Evolutionary conservation across 345 rosid genomes (phyloP).

Genomic region (Syzygium jambos): DNA sequence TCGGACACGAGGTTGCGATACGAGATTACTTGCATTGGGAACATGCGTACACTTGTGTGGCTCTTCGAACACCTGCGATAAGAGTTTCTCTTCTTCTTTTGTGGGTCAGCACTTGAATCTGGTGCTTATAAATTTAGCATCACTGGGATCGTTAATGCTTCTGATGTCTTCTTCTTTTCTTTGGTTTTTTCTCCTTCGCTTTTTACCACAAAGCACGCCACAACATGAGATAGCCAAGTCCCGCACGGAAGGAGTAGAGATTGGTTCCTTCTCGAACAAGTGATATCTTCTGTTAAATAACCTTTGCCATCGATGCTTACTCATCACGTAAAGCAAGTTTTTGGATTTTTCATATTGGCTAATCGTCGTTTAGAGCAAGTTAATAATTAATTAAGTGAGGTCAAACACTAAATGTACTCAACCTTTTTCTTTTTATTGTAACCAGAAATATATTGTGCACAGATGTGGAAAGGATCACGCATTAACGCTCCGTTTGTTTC

Average conservation of each 20-base stretch:
- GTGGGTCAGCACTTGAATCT: neutral
- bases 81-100: neutral
- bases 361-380: neutral
- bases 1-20: neutral
- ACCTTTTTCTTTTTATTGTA: neutral
- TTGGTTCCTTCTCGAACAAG: neutral
- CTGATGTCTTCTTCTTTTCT: neutral
- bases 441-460: neutral
- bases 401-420: neutral
- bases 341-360: neutral
- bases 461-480: rapidly evolving
- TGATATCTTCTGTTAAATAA: neutral
- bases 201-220: neutral
- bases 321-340: neutral
- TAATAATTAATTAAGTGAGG: neutral
- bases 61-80: neutral
- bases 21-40: neutral
- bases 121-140: neutral
- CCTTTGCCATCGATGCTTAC: neutral
- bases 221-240: neutral
- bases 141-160: neutral
- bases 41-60: neutral
- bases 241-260: neutral
- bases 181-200: neutral
- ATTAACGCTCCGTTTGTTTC: too few species aligned